phyloP scores from a whole-genome alignment of 73 alveolate species.

The Paramecium octaurelia region DNA sequence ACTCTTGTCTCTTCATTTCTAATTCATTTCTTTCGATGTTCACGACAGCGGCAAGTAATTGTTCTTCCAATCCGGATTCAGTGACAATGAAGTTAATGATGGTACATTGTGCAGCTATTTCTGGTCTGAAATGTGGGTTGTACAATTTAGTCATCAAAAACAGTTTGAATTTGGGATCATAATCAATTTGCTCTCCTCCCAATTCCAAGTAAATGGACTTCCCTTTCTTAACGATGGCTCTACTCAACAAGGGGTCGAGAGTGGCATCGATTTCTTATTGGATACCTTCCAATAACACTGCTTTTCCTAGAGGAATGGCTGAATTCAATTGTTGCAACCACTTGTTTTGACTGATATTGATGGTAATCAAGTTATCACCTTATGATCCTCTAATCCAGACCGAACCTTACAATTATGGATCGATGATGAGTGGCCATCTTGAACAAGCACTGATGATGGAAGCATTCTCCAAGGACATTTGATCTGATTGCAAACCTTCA shows the following conservation, averaged over 20 bases:
- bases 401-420: conserved; percentile 99
- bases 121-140: conserved; percentile 99
- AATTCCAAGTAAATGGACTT: conserved; percentile 77
- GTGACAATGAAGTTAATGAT: conserved; percentile 99
- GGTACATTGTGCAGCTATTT: conserved; percentile 99
- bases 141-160: conserved; percentile 96
- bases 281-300: conserved; percentile 94
- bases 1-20: conserved; percentile 97
- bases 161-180: conserved; percentile 94
- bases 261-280: conserved; percentile 99
- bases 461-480: conserved; percentile 98
- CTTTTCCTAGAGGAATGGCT: conserved; percentile 95
- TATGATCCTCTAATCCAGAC: conserved; percentile 94
- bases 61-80: conserved; percentile 99
- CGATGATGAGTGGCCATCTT: conserved; percentile 99
- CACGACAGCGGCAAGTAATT: conserved; percentile 97
- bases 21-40: conserved; percentile 98
- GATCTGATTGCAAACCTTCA: conserved; percentile 99
- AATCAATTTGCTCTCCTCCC: conserved; percentile 96
- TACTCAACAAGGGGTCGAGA: conserved; percentile 98
- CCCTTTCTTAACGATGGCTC: conserved; percentile 97
- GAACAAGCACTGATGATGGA: conserved; percentile 96
- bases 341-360: conserved; percentile 81
- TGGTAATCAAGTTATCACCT: conserved; percentile 63
- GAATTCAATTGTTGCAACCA: conserved; percentile 91